These are phyloP conservation scores for Scutellaria galericulata DNA, from an alignment of 257 asterid species.

Conservation along the genomic window DNA sequence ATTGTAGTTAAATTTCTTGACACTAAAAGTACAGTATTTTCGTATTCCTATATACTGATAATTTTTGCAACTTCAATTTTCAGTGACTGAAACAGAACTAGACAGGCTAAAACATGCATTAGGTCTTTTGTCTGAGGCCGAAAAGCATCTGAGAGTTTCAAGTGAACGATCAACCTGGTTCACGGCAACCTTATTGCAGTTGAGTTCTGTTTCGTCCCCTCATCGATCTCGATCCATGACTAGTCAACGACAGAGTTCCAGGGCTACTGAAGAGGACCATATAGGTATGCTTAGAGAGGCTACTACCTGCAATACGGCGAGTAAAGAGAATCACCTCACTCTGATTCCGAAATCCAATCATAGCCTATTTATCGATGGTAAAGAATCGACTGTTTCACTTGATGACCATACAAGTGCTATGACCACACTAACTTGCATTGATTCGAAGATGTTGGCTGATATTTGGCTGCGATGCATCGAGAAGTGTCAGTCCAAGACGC, in stretches of 20 bases:
- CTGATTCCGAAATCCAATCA: conserved; percentile 22
- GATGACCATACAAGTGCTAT: conserved; percentile 44
- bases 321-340: conserved; percentile 48
- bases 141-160: conserved; percentile 86
- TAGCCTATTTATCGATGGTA: conserved; percentile 38
- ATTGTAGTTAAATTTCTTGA: not conserved
- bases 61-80: conserved; percentile 21
- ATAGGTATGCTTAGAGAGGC: conserved; percentile 56
- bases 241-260: conserved; percentile 77
- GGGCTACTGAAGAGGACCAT: conserved; percentile 72
- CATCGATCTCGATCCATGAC: conserved; percentile 76
- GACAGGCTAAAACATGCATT: conserved; percentile 84
- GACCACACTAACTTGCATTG: conserved; percentile 48
- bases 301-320: conserved; percentile 45
- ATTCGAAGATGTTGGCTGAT: conserved; percentile 61
- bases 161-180: conserved; percentile 96
- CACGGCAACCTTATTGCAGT: conserved; percentile 90
- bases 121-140: conserved; percentile 87
- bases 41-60: no score
- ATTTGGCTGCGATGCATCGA: conserved; percentile 82
- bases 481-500: conserved; percentile 88
- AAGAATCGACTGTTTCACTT: conserved; percentile 30
- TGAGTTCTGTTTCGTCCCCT: conserved; percentile 77
- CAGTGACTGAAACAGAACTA: conserved; percentile 85
- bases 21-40: no score